Conservation (phyloP, 768 basidiomycete genomes). For the Russula sp. region DNA sequence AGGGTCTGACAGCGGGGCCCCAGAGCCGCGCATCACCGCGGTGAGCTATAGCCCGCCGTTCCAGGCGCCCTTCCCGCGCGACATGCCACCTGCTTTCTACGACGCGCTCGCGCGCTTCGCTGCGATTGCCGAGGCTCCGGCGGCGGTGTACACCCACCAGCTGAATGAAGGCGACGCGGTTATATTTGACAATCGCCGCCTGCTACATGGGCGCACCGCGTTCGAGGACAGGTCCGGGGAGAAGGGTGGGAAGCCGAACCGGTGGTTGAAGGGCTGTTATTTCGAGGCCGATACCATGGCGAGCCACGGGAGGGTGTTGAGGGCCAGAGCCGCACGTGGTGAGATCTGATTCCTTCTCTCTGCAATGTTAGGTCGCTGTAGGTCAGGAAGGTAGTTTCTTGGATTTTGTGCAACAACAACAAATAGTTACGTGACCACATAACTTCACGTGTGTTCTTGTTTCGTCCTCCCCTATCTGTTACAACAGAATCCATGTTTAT, state of each 20-base stretch:
- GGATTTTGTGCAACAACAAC: not conserved
- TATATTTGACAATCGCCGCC: constrained; percentile 86
- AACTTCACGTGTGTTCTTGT: too few relatives aligned
- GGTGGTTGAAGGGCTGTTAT: constrained; percentile 92
- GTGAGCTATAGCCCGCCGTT: constrained; percentile 96
- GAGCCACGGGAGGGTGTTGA: constrained; percentile 53
- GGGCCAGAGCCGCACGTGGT: constrained; percentile 20
- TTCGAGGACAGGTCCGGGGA: constrained; percentile 43
- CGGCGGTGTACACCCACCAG: constrained; percentile 53
- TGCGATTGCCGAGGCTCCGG: constrained; percentile 45
- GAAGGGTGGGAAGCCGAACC: constrained; percentile 40
- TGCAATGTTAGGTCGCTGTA: not conserved
- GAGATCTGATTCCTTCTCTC: constrained; percentile 1
- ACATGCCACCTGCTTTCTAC: constrained; percentile 54
- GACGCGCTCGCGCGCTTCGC: constrained; percentile 58
- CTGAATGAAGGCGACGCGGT: constrained; percentile 81
- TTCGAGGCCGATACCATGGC: constrained; percentile 60
- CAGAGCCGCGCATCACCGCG: constrained; percentile 40
- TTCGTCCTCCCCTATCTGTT: not conserved
- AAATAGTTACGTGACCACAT: too few relatives aligned
- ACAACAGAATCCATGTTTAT: too few relatives aligned
- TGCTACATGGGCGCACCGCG: constrained; percentile 80
- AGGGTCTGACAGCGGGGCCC: not conserved
- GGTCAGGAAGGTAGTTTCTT: not conserved
- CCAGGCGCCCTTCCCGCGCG: constrained; percentile 68